Evolutionary conservation across 148 eudicot genomes (phyloP), one percentile per base, ranked within the genome.

Genomic region (Rheum nobile): DNA sequence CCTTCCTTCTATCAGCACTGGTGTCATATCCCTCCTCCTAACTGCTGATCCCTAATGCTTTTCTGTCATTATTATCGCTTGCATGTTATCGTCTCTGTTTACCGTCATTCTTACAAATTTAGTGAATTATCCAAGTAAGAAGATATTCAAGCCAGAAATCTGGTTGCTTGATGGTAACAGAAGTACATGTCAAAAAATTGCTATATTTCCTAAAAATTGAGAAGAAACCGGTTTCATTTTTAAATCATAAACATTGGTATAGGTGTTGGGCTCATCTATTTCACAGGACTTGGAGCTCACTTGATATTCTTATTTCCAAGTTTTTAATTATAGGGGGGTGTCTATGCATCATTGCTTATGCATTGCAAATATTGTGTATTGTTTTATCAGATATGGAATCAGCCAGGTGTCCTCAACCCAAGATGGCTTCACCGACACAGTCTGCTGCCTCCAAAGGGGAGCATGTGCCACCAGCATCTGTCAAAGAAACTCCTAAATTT

Each of bases 401-500:
- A 39, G 81, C 82, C 38, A 75, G 80, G 22, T 75, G 78, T 80
- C 83, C 82, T 31, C 85, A 81, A 77, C 81, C 86, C 14, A 85
- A 77, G 74, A 69, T 75, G 83, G 84, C 85, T 72, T 88, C 92
- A 42, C 86, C 92, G 71, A 59, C 83, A 1, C 80, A 67, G 35
- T 86, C 93, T 57, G 93, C 83, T 71, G 83, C 85, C 76, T 89
- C 90, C 29, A 89, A 83, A 76, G 93, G 85, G 42, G 84, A 81
- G 34, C 81, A 76, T 57, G 34, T n/a, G 46, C 86, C 69, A 52
- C 76, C 79, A 46, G 78, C 85, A 46, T 75, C 57, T 69, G 72
- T 24, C 52, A 80, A 79, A 75, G 88, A 83, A 67, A 72, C 75
- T 46, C 50, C 85, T 46, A 87, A 77, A 48, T 70, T 76, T 5